Conservation (phyloP, 768 basidiomycete species). For the Coprinopsis sp. region DNA sequence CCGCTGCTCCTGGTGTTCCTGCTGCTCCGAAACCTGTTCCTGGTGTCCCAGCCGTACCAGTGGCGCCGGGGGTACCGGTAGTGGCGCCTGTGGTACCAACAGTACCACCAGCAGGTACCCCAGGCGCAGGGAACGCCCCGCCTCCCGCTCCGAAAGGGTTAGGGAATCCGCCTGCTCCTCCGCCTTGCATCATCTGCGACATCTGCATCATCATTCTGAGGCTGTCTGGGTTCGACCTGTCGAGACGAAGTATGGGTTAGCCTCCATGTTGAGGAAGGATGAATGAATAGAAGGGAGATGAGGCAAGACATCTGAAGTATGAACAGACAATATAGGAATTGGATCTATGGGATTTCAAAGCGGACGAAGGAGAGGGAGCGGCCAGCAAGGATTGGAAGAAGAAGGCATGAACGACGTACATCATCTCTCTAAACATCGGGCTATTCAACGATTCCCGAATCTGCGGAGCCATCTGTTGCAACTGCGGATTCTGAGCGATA, state of each 20-base stretch:
- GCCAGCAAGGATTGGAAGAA: no score
- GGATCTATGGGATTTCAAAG: not conserved
- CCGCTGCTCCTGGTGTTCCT: constrained; percentile 18
- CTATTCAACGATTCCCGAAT: constrained; percentile 76
- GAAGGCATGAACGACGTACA: constrained; percentile 41
- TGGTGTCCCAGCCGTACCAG: constrained; percentile 11
- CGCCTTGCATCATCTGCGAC: constrained; percentile 49
- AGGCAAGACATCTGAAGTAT: not conserved
- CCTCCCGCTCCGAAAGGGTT: constrained; percentile 18
- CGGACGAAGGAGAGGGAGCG: not conserved
- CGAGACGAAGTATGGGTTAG: constrained; percentile 1
- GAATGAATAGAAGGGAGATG: not conserved
- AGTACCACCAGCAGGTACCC: constrained; percentile 22
- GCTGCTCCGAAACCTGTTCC: constrained; percentile 18
- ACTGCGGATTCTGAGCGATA: constrained; percentile 76
- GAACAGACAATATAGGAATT: not conserved
- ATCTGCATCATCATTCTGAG: constrained; percentile 76
- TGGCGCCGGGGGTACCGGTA: constrained; percentile 15
- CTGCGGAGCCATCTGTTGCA: constrained; percentile 72
- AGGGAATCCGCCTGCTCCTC: constrained; percentile 32
- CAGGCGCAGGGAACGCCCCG: constrained; percentile 53
- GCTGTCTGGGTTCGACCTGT: constrained; percentile 70
- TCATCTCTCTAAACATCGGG: constrained; percentile 67
- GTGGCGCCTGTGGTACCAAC: constrained; percentile 32
- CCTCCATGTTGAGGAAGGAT: not conserved